phyloP scores from a whole-genome alignment of 495 filamentous ascomycete genomes.

The Saxophila tyrrhenica region DNA sequence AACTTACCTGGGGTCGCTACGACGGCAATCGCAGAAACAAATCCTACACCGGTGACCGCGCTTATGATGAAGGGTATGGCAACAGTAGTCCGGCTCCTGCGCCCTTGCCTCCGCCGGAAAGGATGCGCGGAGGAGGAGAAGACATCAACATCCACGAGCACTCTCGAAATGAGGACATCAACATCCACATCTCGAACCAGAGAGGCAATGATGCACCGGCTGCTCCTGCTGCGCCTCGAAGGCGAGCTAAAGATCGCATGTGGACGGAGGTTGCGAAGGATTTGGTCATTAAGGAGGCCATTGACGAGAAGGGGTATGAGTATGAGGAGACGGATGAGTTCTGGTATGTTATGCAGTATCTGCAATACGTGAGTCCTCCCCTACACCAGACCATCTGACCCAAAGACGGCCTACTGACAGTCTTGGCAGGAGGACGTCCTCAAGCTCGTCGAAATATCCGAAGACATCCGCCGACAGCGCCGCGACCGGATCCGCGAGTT shows the following conservation, averaged over 20 bases:
- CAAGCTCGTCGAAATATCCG: conserved; percentile 67
- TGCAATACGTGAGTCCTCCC: conserved; percentile 60
- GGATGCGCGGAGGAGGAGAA: conserved; percentile 11
- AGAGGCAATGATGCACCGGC: conserved; percentile 1
- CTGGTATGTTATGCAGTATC: conserved; percentile 87
- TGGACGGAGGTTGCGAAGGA: conserved; percentile 99
- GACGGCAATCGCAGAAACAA: conserved; percentile 61
- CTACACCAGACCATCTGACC: neutral
- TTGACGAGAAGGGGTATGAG: conserved; percentile 73
- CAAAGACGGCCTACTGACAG: no score
- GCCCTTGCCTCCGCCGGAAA: conserved; percentile 4
- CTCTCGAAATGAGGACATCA: conserved; percentile 36
- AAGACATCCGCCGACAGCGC: conserved; percentile 67
- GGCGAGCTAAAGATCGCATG: conserved; percentile 46
- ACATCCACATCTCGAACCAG: conserved; percentile 21
- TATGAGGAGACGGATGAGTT: conserved; percentile 84
- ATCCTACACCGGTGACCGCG: conserved; percentile 47
- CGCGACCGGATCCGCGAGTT: conserved; percentile 69
- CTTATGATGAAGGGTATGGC: conserved; percentile 18
- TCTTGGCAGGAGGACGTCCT: conserved; percentile 67
- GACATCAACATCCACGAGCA: neutral
- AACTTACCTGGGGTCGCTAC: conserved; percentile 65
- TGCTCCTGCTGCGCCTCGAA: neutral
- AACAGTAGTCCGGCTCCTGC: conserved; percentile 13
- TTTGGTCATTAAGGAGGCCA: conserved; percentile 75